These are phyloP conservation scores for Talaromyces sp. DNA, from an alignment of 2,329 filamentous ascomycete species.

Conservation along the genomic window DNA sequence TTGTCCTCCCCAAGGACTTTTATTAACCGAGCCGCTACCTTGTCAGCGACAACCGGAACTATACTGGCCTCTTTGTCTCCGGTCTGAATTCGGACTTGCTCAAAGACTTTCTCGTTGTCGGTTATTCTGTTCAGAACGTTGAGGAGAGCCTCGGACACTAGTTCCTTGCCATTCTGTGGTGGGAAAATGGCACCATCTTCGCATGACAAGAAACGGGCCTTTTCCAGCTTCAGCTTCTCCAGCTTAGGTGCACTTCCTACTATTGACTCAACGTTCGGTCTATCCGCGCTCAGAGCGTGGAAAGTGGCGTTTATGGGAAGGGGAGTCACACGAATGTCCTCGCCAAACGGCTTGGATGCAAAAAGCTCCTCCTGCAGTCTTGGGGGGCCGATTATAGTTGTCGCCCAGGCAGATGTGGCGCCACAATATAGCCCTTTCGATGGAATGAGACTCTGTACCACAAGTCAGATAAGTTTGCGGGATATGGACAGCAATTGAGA, in stretches of 20 bases:
- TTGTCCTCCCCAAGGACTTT: background rate
- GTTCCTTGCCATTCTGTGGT: background rate
- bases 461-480: background rate
- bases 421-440: constrained; percentile 2
- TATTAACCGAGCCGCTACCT: background rate
- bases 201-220: constrained; percentile 1
- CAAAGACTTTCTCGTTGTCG: constrained; percentile 3
- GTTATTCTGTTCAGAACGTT: constrained; percentile 2
- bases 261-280: background rate
- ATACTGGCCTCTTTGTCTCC: background rate
- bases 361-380: background rate
- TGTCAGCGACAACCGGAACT: background rate
- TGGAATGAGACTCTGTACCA: background rate
- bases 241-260: background rate
- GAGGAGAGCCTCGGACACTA: background rate
- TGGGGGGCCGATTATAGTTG: constrained; percentile 1
- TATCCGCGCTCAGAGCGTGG: background rate
- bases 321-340: background rate
- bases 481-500: too few relatives aligned
- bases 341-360: background rate
- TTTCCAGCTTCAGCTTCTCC: background rate
- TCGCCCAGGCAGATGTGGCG: constrained; percentile 3
- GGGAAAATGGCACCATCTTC: background rate
- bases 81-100: background rate
- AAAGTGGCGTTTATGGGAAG: constrained; percentile 1